Conservation (phyloP, 2,329 filamentous ascomycete genomes). For the Penicillium sp. region DNA sequence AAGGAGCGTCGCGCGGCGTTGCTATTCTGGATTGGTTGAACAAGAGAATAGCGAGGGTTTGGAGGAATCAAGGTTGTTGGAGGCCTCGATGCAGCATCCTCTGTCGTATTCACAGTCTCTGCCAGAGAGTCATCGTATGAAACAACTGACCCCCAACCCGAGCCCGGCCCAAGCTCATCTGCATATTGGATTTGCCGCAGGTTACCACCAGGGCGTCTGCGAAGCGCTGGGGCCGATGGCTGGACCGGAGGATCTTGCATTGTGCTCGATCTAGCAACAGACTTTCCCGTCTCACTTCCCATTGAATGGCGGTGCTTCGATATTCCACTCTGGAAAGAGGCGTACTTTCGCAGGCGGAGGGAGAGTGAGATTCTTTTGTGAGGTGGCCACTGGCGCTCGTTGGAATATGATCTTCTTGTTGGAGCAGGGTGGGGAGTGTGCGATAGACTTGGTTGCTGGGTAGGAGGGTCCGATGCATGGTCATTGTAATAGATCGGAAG, state of each 20-base stretch:
- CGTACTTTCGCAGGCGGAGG: constrained; percentile 42
- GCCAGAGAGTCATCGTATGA: constrained; percentile 32
- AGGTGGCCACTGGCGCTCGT: constrained; percentile 22
- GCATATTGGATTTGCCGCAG: constrained; percentile 64
- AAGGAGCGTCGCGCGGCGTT: constrained; percentile 63
- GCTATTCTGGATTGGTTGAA: constrained; percentile 53
- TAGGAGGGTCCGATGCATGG: constrained; percentile 8
- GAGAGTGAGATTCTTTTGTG: constrained; percentile 30
- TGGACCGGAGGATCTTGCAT: constrained; percentile 20
- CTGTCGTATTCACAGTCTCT: constrained; percentile 17
- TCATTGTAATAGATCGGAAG: constrained; percentile 31
- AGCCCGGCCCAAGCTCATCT: constrained; percentile 53
- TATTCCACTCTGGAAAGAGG: constrained; percentile 44
- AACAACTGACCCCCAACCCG: constrained; percentile 34
- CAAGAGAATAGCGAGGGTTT: constrained; percentile 39
- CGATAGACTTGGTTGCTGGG: constrained; percentile 13
- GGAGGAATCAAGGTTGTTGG: constrained; percentile 28
- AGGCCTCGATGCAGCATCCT: constrained; percentile 20
- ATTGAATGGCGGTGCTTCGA: constrained; percentile 29
- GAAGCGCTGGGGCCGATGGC: constrained; percentile 52
- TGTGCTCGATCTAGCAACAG: constrained; percentile 14
- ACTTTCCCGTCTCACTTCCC: constrained; percentile 23
- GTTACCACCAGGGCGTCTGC: constrained; percentile 70
- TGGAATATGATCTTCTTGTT: constrained; percentile 28
- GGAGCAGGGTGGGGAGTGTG: constrained; percentile 17